Percentiles rank a stretch among this genome's conserved stretches.
These are phyloP conservation scores for Coelastrella sp. DNA, from an alignment of 139 green algal genomes.

Conservation along the genomic window DNA sequence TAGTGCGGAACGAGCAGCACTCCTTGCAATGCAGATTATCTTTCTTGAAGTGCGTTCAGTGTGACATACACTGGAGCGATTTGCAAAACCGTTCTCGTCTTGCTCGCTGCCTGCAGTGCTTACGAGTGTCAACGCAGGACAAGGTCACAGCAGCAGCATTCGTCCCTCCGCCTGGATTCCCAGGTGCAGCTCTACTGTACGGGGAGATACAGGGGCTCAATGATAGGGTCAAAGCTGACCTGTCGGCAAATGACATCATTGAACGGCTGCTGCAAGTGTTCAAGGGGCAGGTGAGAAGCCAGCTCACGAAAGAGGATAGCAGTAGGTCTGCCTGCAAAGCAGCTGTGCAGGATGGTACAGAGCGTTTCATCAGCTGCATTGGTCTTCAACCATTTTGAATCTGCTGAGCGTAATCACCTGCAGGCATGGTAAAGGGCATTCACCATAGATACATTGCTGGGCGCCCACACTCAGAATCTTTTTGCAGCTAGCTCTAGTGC, in stretches of 20 bases:
- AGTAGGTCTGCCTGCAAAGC: too few relatives aligned
- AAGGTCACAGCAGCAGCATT: constrained; percentile 60
- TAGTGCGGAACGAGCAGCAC: too few relatives aligned
- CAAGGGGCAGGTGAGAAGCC: constrained; percentile 64
- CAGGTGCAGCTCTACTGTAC: constrained; percentile 76
- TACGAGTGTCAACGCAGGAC: constrained; percentile 78
- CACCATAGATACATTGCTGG: too few relatives aligned
- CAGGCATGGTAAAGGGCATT: too few relatives aligned
- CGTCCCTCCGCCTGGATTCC: constrained; percentile 50
- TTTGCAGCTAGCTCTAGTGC: too few relatives aligned
- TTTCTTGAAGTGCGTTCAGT: too few relatives aligned
- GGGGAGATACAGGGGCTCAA: constrained; percentile 78
- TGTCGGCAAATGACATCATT: constrained; percentile 78
- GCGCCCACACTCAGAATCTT: too few relatives aligned
- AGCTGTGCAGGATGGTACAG: too few relatives aligned
- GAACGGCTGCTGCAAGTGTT: constrained; percentile 72
- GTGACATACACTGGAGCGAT: background rate
- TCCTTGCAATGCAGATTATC: too few relatives aligned
- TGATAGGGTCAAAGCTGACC: constrained; percentile 66
- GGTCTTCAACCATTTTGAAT: too few relatives aligned
- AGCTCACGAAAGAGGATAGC: background rate
- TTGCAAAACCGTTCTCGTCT: background rate
- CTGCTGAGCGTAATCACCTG: too few relatives aligned
- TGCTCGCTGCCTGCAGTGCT: constrained; percentile 59
- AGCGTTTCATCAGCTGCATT: too few relatives aligned